Evolutionary conservation across 2,329 filamentous ascomycete genomes (phyloP), one percentile per base, ranked within the genome.

Genomic region (Trichoderma arundinaceum): DNA sequence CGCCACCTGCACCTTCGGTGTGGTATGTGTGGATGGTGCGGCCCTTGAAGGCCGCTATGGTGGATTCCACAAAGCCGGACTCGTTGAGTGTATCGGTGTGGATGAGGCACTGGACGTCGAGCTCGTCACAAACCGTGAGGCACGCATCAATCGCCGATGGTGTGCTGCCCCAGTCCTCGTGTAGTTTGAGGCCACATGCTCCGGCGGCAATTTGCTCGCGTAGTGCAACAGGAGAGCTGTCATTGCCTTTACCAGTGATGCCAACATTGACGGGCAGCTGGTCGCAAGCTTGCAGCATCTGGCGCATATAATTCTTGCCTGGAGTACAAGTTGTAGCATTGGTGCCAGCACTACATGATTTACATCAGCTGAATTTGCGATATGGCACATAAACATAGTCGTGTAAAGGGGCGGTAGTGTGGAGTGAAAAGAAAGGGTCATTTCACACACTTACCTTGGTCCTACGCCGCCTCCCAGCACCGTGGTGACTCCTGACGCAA

Each of bases 1-100:
- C 94, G 70, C 94, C 94, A 46, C 94, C 94, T 1, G 94, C 94
- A 46, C 94, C 94, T 81, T 98, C 94, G 38, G 93, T 97, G 79
- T 98, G 94, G 78, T 98, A 98, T 1, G 94, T 96, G 79, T 98
- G 94, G 73, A 98, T 96, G 1, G 92, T 92, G 67, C 94, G 89
- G 74, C 88, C 84, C 76, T 92, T 92, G 83, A 98, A 90, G 3
- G 94, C 89, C n/a, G 83, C 86, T 68, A 97, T 88, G 2, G 94
- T 97, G 66, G 92, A 90, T 76, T 97, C 94, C 58, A 98, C 94
- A 74, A 97, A 98, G n/a, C 94, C 94, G 17, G 92, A 94, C 78
- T 98, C 94, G 77, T 98, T 98, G 68, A 98, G 86, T 0, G 94
- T 97, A 77, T 98, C 94, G 0, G 94, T 97, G 77, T 97, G 94